Conservation (phyloP, 148 eudicot species). For the Agrostemma githago region DNA sequence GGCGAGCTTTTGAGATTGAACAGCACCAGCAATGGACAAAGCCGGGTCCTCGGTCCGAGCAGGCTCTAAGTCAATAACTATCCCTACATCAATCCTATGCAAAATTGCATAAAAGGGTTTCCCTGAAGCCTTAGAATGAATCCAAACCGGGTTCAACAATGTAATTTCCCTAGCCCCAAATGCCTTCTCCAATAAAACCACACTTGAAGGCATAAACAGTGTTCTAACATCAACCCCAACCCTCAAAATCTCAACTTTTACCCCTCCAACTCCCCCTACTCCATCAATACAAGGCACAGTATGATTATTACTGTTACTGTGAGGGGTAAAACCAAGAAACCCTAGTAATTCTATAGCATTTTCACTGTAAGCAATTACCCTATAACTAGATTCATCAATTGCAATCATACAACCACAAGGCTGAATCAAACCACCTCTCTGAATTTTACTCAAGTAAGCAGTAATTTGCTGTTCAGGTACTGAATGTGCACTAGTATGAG, state of each 20-base stretch:
- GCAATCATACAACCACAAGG: conserved; percentile 88
- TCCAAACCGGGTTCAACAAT: conserved; percentile 74
- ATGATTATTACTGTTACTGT: no score
- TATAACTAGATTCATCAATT: conserved; percentile 49
- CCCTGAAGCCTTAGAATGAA: conserved; percentile 65
- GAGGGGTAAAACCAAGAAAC: conserved; percentile 25
- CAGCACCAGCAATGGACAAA: conserved; percentile 81
- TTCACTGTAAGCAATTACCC: conserved; percentile 63
- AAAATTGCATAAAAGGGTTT: conserved; percentile 86
- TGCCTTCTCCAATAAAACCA: conserved; percentile 49
- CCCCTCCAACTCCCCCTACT: background rate
- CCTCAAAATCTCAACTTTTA: conserved; percentile 36
- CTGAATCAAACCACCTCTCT: conserved; percentile 80
- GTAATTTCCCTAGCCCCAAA: conserved; percentile 70
- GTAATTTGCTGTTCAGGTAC: conserved; percentile 72
- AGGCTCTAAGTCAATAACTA: conserved; percentile 90
- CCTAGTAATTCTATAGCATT: conserved; percentile 68
- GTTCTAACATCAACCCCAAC: conserved; percentile 67
- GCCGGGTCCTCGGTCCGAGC: conserved; percentile 86
- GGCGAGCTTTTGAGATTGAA: conserved; percentile 92
- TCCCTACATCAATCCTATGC: conserved; percentile 91
- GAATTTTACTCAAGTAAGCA: conserved; percentile 73
- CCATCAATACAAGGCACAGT: conserved; percentile 46
- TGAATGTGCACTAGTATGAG: conserved; percentile 29
- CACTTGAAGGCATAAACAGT: conserved; percentile 54